Evolutionary conservation across 306 rosid species (phyloP), one percentile per base, ranked within the genome.

Genomic region (Macrotyloma uniflorum): DNA sequence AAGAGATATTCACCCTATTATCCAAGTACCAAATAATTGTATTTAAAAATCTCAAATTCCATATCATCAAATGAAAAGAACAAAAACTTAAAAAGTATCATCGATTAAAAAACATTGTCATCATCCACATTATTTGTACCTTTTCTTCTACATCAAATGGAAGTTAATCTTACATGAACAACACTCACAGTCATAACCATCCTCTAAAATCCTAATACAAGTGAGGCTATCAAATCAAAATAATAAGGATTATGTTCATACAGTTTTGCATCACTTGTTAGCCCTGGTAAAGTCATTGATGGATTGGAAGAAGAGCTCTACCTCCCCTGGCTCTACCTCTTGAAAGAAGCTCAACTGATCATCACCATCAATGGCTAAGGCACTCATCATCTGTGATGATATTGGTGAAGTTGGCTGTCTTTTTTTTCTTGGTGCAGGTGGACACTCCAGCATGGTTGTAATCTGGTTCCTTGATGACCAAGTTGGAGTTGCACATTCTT

Each of bases 401-500:
- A 28, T 16, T 62, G 68, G 14, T 32, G 68, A 62, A 33, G 2
- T 32, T 32, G 23, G 23, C 4, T 8, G 35, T 24, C 64, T 62
- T 30, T 16, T 62, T 42, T 64, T 64, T 2, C 47, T 64, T 8
- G 92, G 92, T 19, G 89, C 82, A 5, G 85, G 61, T 3, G 92
- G 90, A 58, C 90, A 88, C 79, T 80, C 64, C 3, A 47, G 30
- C 30, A 18, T 46, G 50, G 74, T 35, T 1, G 72, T 73, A 53
- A 80, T 77, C 16, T 49, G 65, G 63, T 84, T 83, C 20, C 38
- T 71, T 8, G 32, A 10, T 11, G 20, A 7, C 30, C 77, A 28
- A 55, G 88, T 82, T 13, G 92, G 90, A 6, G 92, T 89, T 63
- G 74, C 70, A 76, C 89, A 89, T 11, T 42, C 83, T 28, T 74